Evolutionary conservation across 148 eudicot genomes (phyloP).

Genomic region (Arbutus unedo): DNA sequence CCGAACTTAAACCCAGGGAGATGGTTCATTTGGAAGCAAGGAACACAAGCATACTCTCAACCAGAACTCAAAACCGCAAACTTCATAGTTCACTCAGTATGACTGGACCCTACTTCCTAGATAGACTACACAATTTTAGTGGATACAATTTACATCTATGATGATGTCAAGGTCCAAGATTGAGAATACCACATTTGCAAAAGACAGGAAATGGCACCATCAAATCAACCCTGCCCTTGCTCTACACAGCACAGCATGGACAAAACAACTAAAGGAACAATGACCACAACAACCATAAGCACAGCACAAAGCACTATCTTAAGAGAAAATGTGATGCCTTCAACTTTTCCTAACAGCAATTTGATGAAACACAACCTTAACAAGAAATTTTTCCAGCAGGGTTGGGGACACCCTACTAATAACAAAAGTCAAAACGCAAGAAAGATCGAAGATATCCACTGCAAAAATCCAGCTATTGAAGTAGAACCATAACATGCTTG

Average conservation of each 20-base stretch:
- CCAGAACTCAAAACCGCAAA: background rate
- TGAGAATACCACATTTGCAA: conserved; percentile 3
- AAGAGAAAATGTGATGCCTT: too few species aligned
- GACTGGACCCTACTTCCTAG: background rate
- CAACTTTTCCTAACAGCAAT: too few species aligned
- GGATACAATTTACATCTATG: background rate
- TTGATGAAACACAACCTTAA: too few species aligned
- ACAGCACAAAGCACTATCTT: too few species aligned
- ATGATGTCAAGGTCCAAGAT: background rate
- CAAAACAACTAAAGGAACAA: background rate
- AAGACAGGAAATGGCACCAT: background rate
- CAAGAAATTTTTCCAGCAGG: too few species aligned
- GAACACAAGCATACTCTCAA: background rate
- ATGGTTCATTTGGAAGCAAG: background rate
- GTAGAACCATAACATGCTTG: too few species aligned
- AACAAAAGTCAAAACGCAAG: too few species aligned
- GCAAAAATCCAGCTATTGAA: too few species aligned
- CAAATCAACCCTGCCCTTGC: background rate
- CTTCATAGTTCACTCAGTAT: background rate
- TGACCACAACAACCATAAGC: too few species aligned
- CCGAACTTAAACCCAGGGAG: background rate
- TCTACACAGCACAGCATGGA: background rate
- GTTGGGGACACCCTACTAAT: too few species aligned
- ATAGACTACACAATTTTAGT: background rate
- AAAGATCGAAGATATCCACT: too few species aligned